Base-by-base conservation (phyloP, 129 eudicot species). In the Helianthus tuberosus region DNA sequence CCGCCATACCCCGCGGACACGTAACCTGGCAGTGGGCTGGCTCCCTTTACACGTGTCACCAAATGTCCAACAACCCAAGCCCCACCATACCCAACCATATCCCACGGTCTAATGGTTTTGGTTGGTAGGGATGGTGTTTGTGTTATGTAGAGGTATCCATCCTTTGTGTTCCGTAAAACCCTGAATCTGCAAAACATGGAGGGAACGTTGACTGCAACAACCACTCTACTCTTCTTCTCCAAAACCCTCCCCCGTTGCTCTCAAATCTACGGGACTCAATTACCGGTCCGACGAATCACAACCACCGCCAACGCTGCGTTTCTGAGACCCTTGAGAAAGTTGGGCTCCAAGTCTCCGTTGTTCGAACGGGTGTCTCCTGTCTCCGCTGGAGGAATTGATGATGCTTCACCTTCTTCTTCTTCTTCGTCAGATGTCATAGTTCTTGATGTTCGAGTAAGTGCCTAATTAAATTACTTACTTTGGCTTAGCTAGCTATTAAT, bases 371-470 rank as follows among this genome's bases (percentile, higher is more conserved):
- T 73, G 11, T 77, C 78, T 58, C 81, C 77, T 48, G 58, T 17
- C 63, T 85, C 86, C 17, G 32, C 63, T 52, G 71, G 72, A 1
- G 86, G 69, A 8, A 79, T n/a, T 58, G 84, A 75, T 17, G 92
- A 79, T 68, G 82, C 70, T 76, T 77, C 93, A 20, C 78, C 79
- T 11, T 32, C 36, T 32, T 32, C 36, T 32, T 32, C 36, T 32
- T 69, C 69, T 61, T 69, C 88, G 35, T 71, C 91, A 38, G 98
- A 90, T 86, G 96, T 86, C 43, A 93, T 93, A 7, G 62, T 86
- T 68, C 98, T 93, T 62, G 97, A 93, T 83, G 98, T 93, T 73
- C 72, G 76, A 38, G 98, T 93, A 75, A 76, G 89, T 60, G 4
- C 27, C 75, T 5, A 12, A 1, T 52, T 15, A 11, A 12, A 1